Evolutionary conservation across 2,329 filamentous ascomycete species (phyloP), one percentile per base, ranked within the genome.

Genomic region (Cadophora luteo-olivacea): DNA sequence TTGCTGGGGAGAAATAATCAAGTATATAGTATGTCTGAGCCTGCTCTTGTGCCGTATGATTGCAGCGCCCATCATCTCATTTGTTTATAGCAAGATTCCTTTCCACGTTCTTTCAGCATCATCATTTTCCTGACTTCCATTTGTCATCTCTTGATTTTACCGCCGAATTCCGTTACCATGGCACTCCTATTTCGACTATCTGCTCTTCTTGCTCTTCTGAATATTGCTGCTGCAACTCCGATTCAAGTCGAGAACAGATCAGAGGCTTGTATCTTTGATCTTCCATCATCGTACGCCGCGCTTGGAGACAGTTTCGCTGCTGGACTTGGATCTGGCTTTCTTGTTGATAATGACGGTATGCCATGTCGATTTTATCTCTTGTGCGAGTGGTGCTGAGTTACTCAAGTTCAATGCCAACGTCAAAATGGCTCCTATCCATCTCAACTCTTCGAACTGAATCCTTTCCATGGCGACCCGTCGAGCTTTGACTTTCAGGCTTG

Each of bases 301-400:
- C 38, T 65, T 22, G 63, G 63, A 49, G 63, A 65, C 33, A 49
- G 54, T 19, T 65, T 58, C 25, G 63, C 63, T 8, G 51, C 63
- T 32, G 63, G 63, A 24, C 24, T 60, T 9, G 63, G 63, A 6
- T 58, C 52, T 33, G 51, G 63, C 19, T 60, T 49, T 4, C 41
- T 29, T 8, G 7, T 48, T n/a, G 54, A 60, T 38, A 32, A 60
- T 19, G 25, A 65, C 33, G 11, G 63, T 60, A 60, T 12, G 36
- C 2, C 29, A 48, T 8, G 24, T 8, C n/a, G 3, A 36, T 4
- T 6, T n/a, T 8, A 4, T 25, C 16, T 6, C 19, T 19, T 36
- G 1, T 24, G 12, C 33, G 22, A 22, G 1, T 6, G 29, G 25
- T 19, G 25, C 41, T 65, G 33, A 60, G 9, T n/a, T 9, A 19